Conservation (phyloP, 345 rosid species). For the Camelina laxa region DNA sequence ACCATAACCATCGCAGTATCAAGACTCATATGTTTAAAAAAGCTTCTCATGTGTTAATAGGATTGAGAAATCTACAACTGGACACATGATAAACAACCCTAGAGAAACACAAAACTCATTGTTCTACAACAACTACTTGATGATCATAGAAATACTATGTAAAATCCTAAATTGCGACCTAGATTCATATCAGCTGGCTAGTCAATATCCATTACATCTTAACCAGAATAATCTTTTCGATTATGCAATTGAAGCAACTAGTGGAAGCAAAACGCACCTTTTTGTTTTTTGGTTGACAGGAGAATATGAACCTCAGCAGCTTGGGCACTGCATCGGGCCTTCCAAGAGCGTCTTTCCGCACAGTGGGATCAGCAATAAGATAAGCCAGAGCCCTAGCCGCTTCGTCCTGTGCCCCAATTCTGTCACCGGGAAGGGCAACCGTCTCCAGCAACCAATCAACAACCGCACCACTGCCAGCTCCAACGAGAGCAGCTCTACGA, state of each 20-base stretch:
- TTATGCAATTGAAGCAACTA: neutral
- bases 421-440: slow-evolving; percentile 63
- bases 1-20: slow-evolving; percentile 48
- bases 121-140: neutral
- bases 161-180: slow-evolving; percentile 24
- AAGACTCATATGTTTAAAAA: slow-evolving; percentile 33
- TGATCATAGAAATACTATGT: slow-evolving; percentile 11
- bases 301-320: slow-evolving; percentile 81
- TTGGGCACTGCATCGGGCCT: slow-evolving; percentile 85
- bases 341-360: slow-evolving; percentile 70
- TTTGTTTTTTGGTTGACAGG: slow-evolving; percentile 80
- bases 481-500: slow-evolving; percentile 83
- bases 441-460: slow-evolving; percentile 97
- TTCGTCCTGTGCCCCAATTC: slow-evolving; percentile 83
- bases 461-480: slow-evolving; percentile 86
- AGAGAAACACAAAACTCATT: slow-evolving; percentile 8
- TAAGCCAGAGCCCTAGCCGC: slow-evolving; percentile 92
- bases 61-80: slow-evolving; percentile 17
- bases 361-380: slow-evolving; percentile 84
- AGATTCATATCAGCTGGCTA: slow-evolving; percentile 17
- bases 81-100: slow-evolving; percentile 31
- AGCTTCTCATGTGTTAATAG: slow-evolving; percentile 1
- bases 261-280: slow-evolving; percentile 53
- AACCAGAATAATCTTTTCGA: neutral
- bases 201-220: slow-evolving; percentile 13